Percentiles rank a stretch among this genome's conserved stretches.
These are phyloP conservation scores for Colletotrichum sp. DNA, from an alignment of 2,329 filamentous ascomycete genomes.

Conservation along the genomic window DNA sequence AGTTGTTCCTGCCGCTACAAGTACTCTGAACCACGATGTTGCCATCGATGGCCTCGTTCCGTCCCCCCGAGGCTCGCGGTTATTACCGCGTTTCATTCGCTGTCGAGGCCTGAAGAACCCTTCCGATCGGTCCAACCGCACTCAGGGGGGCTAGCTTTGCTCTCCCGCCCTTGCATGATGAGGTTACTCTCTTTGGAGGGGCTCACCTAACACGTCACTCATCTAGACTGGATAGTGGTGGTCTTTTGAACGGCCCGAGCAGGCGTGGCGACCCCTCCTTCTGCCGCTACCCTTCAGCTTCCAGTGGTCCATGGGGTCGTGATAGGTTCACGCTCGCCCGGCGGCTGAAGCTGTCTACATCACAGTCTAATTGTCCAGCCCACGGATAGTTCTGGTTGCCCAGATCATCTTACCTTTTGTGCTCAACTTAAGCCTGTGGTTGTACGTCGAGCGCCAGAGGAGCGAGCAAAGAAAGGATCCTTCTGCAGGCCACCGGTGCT, in stretches of 20 bases:
- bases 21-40: not conserved
- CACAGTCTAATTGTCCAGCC: not conserved
- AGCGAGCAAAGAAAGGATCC: not conserved
- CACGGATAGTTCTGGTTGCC: not conserved
- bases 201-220: not conserved
- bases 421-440: not conserved
- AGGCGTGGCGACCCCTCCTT: not conserved
- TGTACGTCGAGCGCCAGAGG: not conserved
- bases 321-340: not conserved
- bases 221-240: not conserved
- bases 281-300: not conserved
- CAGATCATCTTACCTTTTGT: not conserved
- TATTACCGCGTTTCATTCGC: not conserved
- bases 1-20: not conserved
- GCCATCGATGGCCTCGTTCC: not conserved
- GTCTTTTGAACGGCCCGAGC: not conserved
- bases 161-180: conserved; percentile 12
- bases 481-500: not conserved
- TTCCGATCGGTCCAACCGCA: not conserved
- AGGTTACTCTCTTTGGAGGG: not conserved
- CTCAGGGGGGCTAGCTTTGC: not conserved
- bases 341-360: not conserved
- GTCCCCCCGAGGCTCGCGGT: not conserved
- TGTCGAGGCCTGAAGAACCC: not conserved
- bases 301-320: not conserved